These are phyloP conservation scores for Wallemia mellicola DNA, from an alignment of 1,284 basidiomycete species.

Conservation along the genomic window DNA sequence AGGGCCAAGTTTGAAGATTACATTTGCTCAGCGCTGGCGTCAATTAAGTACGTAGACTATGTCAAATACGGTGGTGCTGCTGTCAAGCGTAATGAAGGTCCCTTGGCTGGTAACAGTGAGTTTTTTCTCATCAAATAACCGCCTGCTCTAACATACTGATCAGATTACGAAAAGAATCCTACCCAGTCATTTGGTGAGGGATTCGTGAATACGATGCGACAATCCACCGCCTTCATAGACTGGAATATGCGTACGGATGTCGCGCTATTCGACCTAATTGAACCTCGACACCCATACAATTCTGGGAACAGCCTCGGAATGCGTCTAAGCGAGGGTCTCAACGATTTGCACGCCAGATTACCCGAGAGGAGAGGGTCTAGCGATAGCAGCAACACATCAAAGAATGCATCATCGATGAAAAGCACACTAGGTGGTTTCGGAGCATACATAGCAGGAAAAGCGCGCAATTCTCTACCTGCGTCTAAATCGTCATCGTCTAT, in stretches of 20 bases:
- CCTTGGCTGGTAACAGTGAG: constrained; percentile 2
- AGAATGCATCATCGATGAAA: neutral
- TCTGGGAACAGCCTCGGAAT: neutral
- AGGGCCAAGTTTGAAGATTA: constrained; percentile 50
- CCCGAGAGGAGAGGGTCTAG: neutral
- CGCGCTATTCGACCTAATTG: constrained; percentile 64
- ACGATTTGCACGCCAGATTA: neutral
- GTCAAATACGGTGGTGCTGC: constrained; percentile 3
- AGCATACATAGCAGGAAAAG: neutral
- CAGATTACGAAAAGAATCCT: constrained; percentile 20
- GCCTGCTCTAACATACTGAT: too few relatives aligned
- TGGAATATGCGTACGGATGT: constrained; percentile 71
- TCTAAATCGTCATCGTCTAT: neutral
- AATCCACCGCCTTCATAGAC: constrained; percentile 49
- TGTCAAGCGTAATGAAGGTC: neutral
- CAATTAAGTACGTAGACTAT: constrained; percentile 64
- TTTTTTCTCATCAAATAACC: too few relatives aligned
- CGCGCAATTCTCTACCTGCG: neutral
- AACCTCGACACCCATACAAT: constrained; percentile 21
- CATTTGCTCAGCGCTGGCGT: constrained; percentile 41
- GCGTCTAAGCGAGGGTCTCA: neutral
- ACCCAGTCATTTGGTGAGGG: constrained; percentile 46
- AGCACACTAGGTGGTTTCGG: neutral
- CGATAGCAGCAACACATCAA: neutral
- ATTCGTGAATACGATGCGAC: constrained; percentile 57